Base-by-base conservation (phyloP, 2,329 filamentous ascomycete species). In the Bipolaris sorokiniana region DNA sequence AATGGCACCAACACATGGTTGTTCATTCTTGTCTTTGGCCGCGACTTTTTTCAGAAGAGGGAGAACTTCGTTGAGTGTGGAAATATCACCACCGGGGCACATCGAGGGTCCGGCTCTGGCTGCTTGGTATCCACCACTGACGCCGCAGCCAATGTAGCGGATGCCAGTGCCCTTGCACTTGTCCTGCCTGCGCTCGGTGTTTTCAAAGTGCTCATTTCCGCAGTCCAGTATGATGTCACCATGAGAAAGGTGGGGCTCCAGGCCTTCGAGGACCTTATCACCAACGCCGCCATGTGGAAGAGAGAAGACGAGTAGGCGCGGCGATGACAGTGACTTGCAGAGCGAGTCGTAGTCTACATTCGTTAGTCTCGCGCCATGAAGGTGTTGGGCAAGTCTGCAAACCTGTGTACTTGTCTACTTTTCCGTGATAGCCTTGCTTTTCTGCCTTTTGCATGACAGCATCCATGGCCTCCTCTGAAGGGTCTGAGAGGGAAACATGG, bases 201-300 rank as follows among this genome's bases (percentile, higher is more conserved):
- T 85, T 34, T 81, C 76, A 74, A 86, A 90, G 68, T 88, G 80
- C 73, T 91, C 88, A 65, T 90, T 91, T 0, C 85, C 86, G 9
- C 85, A 86, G 67, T 90, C 88, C 31, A 91, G 80, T 52, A 91
- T 85, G 49, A 90, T 85, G 68, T 91, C 88, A 13, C 84, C 85
- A 42, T 78, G 78, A 16, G 81, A 79, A 3, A 91, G 76, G 58
- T 84, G 78, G 1, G 80, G 78, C 62, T 80, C 78, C 26, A 86
- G 55, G 51, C 78, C 75, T 54, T 76, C 76, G 1, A 83, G 71
- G 1, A 82, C 81, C 3, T 70, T 76, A 63, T 83, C 81, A n/a
- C 79, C 80, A 2, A 80, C 77, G 23, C 62, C 68, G 9, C 80
- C 77, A 58, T 85, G 82, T 1, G 83, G 82, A 5, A 84, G 73